Conservation (phyloP, 345 rosid genomes). For the Clausena lansium region DNA sequence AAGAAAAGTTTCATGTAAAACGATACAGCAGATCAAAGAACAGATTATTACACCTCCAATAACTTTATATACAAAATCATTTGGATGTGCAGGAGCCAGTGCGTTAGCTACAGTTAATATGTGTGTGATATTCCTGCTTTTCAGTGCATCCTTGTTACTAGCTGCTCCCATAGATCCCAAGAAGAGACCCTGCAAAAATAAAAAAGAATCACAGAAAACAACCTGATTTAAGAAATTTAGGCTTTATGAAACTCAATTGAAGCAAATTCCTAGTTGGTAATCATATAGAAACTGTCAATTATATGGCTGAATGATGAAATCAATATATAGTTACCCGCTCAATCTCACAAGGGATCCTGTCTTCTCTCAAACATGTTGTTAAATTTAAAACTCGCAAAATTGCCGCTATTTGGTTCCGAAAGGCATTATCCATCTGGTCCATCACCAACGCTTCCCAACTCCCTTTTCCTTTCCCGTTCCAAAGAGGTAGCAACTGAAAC, state of each 20-base stretch:
- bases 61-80: slow-evolving; percentile 65
- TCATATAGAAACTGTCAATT: not conserved
- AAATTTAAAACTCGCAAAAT: slow-evolving; percentile 43
- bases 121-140: slow-evolving; percentile 61
- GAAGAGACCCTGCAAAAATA: slow-evolving; percentile 35
- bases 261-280: not conserved
- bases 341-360: slow-evolving; percentile 46
- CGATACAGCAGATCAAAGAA: not conserved
- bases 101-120: slow-evolving; percentile 66
- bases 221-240: not conserved
- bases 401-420: slow-evolving; percentile 42
- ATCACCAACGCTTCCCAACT: slow-evolving; percentile 16
- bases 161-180: slow-evolving; percentile 68
- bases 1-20: not conserved
- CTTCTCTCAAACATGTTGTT: slow-evolving; percentile 39
- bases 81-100: slow-evolving; percentile 47
- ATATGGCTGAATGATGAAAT: not conserved
- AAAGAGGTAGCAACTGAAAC: not conserved
- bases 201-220: not conserved
- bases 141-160: slow-evolving; percentile 45
- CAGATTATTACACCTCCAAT: slow-evolving; percentile 44
- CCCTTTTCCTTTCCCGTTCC: not conserved
- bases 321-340: slow-evolving; percentile 35
- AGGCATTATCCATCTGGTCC: slow-evolving; percentile 37
- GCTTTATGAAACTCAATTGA: not conserved